phyloP scores from a whole-genome alignment of 352 stramenopile genomes.

The Pythium phragmiticola region DNA sequence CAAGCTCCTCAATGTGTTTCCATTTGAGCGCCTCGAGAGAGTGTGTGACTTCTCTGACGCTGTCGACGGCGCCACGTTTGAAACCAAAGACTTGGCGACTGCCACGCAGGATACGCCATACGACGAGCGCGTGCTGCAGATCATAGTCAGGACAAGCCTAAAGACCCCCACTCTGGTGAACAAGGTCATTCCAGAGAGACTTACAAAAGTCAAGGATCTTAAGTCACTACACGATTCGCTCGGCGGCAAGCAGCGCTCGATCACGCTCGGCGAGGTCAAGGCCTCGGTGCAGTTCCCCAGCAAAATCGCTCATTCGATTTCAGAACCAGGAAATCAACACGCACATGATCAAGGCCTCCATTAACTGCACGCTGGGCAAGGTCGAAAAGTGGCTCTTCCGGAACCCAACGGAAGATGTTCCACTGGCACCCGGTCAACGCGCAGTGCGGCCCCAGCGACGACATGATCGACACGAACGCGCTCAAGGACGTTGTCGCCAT shows the following conservation, averaged over 20 bases:
- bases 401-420: slow-evolving; percentile 75
- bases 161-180: slow-evolving; percentile 37
- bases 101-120: slow-evolving; percentile 46
- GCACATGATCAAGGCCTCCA: slow-evolving; percentile 42
- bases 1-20: slow-evolving; percentile 39
- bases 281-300: slow-evolving; percentile 34
- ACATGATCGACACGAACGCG: slow-evolving; percentile 57
- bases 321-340: slow-evolving; percentile 51
- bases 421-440: slow-evolving; percentile 79
- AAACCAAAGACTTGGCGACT: slow-evolving; percentile 46
- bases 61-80: slow-evolving; percentile 38
- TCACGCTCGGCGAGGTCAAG: slow-evolving; percentile 61
- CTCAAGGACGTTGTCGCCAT: slow-evolving; percentile 74
- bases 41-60: slow-evolving; percentile 54
- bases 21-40: slow-evolving; percentile 57
- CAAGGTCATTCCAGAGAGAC: slow-evolving; percentile 32
- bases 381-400: slow-evolving; percentile 80
- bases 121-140: slow-evolving; percentile 46
- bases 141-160: slow-evolving; percentile 39
- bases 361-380: slow-evolving; percentile 63
- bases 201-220: slow-evolving; percentile 51
- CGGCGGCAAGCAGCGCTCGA: slow-evolving; percentile 46
- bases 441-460: slow-evolving; percentile 61
- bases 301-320: slow-evolving; percentile 46
- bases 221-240: slow-evolving; percentile 47